These are phyloP conservation scores for Glaciozyma antarctica DNA, from an alignment of 768 basidiomycete genomes.

Conservation along the genomic window DNA sequence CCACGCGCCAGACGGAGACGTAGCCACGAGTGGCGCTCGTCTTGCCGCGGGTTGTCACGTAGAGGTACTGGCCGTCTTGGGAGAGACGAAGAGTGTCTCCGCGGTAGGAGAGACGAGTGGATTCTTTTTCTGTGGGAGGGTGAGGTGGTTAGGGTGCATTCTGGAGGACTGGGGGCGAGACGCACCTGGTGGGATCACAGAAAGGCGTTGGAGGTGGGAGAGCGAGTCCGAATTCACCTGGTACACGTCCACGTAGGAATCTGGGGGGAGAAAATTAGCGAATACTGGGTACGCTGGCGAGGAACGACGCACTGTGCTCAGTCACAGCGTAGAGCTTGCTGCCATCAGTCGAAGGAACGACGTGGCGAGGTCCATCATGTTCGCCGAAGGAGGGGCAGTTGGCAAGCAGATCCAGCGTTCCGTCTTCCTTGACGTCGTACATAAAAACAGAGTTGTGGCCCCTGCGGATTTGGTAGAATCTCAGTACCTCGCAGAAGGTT, in stretches of 20 bases:
- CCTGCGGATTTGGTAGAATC: background rate
- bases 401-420: constrained; percentile 22
- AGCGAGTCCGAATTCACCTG: constrained; percentile 15
- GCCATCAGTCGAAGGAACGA: constrained; percentile 29
- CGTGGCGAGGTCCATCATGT: constrained; percentile 35
- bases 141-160: background rate
- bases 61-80: constrained; percentile 21
- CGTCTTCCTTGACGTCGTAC: constrained; percentile 27
- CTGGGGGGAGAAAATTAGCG: constrained; percentile 1
- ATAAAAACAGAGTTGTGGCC: constrained; percentile 33
- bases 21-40: constrained; percentile 22
- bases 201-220: constrained; percentile 28
- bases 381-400: constrained; percentile 24
- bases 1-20: constrained; percentile 31
- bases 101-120: constrained; percentile 28
- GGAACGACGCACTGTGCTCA: constrained; percentile 32
- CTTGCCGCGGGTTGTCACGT: constrained; percentile 36
- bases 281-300: background rate
- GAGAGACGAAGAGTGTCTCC: constrained; percentile 37
- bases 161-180: background rate
- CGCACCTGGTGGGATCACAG: constrained; percentile 28
- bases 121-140: constrained; percentile 9
- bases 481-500: background rate
- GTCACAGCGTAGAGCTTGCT: constrained; percentile 34
- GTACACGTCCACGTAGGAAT: constrained; percentile 36